A percentile compares a stretch with the other conserved stretches of the same genome.
Evolutionary conservation across 2,329 filamentous ascomycete genomes (phyloP).

Genomic region (Thermothelomyces thermophilus): DNA sequence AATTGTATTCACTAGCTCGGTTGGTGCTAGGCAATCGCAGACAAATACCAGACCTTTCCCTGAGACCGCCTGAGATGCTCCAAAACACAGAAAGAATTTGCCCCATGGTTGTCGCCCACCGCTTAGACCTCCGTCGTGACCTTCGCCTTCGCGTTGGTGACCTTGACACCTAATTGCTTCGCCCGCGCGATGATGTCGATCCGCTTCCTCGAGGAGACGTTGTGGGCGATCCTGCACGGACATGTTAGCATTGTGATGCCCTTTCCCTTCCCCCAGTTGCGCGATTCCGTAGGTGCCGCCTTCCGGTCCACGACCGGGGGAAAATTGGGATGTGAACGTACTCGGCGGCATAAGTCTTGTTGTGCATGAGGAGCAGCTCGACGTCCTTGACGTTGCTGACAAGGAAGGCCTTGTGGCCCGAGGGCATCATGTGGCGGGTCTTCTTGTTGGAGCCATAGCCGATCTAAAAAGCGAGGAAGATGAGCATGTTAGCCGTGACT

Average conservation of each 20-base stretch:
- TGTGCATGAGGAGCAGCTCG: conserved; percentile 99
- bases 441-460: conserved; percentile 99
- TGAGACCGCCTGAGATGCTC: conserved; percentile 27
- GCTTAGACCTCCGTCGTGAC: conserved; percentile 86
- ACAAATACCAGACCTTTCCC: conserved; percentile 27
- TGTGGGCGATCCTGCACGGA: conserved; percentile 79
- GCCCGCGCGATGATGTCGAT: conserved; percentile 96
- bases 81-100: conserved; percentile 26
- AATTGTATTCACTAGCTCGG: conserved; percentile 26
- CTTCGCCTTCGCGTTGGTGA: conserved; percentile 98
- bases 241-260: conserved; percentile 9
- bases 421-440: conserved; percentile 97
- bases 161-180: conserved; percentile 98
- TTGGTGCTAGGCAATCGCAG: conserved; percentile 25
- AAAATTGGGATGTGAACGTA: conserved; percentile 48
- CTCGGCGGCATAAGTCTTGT: conserved; percentile 98
- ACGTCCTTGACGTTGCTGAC: conserved; percentile 95
- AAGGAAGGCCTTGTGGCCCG: conserved; percentile 99
- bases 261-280: too few species aligned
- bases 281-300: too few species aligned
- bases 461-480: conserved; percentile 56
- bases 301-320: too few species aligned
- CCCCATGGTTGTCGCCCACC: conserved; percentile 19
- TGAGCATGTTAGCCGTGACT: conserved; percentile 8
- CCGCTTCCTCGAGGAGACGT: conserved; percentile 97